Evolutionary conservation across 352 stramenopile species (phyloP).

Genomic region (Albugo laibachii): DNA sequence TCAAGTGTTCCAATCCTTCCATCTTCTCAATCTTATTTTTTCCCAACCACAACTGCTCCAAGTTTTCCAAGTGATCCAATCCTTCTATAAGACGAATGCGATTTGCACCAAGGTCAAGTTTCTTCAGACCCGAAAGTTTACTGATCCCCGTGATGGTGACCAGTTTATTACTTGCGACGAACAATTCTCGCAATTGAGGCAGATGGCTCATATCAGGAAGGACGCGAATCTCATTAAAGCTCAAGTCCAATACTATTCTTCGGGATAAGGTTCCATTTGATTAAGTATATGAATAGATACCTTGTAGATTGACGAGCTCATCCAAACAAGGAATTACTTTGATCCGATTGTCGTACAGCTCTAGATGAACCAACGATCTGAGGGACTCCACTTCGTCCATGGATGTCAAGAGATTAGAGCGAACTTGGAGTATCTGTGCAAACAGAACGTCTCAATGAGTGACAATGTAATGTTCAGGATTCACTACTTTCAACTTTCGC

Average conservation of each 20-base stretch:
- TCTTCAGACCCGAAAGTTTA: slow-evolving; percentile 71
- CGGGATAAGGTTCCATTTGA: slow-evolving; percentile 6
- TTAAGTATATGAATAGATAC: background rate
- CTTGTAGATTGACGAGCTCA: slow-evolving; percentile 16
- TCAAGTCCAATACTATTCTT: slow-evolving; percentile 79
- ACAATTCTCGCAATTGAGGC: slow-evolving; percentile 78
- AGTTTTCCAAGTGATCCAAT: slow-evolving; percentile 63
- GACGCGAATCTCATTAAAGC: slow-evolving; percentile 91
- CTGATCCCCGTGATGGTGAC: slow-evolving; percentile 86
- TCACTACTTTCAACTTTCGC: slow-evolving; percentile 10
- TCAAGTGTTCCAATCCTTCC: slow-evolving; percentile 60
- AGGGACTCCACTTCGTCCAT: slow-evolving; percentile 54
- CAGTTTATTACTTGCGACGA: slow-evolving; percentile 97
- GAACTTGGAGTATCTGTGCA: slow-evolving; percentile 23
- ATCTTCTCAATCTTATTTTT: slow-evolving; percentile 97
- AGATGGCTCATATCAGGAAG: slow-evolving; percentile 71
- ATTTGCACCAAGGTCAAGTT: slow-evolving; percentile 95
- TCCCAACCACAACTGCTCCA: slow-evolving; percentile 94
- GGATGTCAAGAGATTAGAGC: slow-evolving; percentile 60
- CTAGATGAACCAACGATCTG: slow-evolving; percentile 75
- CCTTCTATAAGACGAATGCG: slow-evolving; percentile 86
- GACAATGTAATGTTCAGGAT: background rate
- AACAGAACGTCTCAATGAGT: slow-evolving; percentile 6
- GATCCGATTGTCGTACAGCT: slow-evolving; percentile 98
- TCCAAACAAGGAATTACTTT: slow-evolving; percentile 46